Percentiles rank a stretch among this genome's conserved stretches.
These are phyloP conservation scores for Thermothelomyces thermophilus DNA, from an alignment of 2,329 filamentous ascomycete species.

Conservation along the genomic window DNA sequence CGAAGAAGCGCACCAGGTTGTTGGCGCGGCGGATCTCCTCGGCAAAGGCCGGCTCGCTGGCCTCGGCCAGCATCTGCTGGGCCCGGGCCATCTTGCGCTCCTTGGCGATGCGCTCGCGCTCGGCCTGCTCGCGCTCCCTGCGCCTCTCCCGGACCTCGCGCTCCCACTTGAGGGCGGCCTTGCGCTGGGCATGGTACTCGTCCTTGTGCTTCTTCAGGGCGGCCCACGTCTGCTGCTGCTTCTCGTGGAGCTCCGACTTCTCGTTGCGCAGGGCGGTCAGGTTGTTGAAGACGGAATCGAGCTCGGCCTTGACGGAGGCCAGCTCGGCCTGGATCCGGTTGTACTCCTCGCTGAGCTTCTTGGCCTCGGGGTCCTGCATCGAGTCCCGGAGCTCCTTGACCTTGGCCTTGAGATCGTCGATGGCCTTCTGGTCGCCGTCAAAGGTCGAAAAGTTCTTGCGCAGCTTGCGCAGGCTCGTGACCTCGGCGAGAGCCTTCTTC, in stretches of 20 bases:
- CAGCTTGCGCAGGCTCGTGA: slow-evolving; percentile 75
- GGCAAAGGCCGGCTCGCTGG: slow-evolving; percentile 78
- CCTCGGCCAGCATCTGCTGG: slow-evolving; percentile 70
- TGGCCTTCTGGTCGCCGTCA: slow-evolving; percentile 78
- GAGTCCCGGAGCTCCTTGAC: slow-evolving; percentile 84
- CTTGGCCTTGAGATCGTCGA: slow-evolving; percentile 79
- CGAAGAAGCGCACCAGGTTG: slow-evolving; percentile 83
- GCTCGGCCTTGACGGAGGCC: slow-evolving; percentile 83
- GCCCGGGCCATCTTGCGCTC: slow-evolving; percentile 71
- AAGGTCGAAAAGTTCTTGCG: slow-evolving; percentile 87
- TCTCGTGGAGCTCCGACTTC: slow-evolving; percentile 71
- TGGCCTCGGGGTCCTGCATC: slow-evolving; percentile 85
- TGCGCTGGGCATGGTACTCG: slow-evolving; percentile 72
- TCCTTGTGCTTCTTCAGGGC: slow-evolving; percentile 85
- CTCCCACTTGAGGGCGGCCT: slow-evolving; percentile 78
- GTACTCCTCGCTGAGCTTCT: slow-evolving; percentile 82
- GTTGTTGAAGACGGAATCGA: slow-evolving; percentile 86
- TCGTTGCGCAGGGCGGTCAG: slow-evolving; percentile 79
- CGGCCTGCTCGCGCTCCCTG: slow-evolving; percentile 71
- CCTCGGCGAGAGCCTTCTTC: slow-evolving; percentile 83
- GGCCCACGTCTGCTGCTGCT: slow-evolving; percentile 80
- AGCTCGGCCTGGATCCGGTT: slow-evolving; percentile 79
- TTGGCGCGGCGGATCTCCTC: slow-evolving; percentile 89
- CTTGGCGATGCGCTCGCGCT: slow-evolving; percentile 67
- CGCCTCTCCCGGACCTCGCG: slow-evolving; percentile 70